phyloP scores from a whole-genome alignment of 441 rosid species.

The Cnidoscolus chayamansa region DNA sequence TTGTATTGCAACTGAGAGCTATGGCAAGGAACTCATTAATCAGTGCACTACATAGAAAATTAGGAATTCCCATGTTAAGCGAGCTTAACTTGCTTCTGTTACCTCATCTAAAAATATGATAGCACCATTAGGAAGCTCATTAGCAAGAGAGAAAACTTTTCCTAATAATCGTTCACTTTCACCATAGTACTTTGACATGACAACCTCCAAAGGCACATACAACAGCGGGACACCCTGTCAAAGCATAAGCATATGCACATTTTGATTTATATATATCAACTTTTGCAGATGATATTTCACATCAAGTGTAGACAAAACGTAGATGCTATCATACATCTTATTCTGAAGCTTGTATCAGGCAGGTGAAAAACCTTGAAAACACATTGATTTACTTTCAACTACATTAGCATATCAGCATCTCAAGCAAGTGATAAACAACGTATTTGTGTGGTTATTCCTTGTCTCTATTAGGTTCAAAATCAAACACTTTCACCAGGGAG shows the following conservation, averaged over 20 bases:
- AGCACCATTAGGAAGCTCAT: constrained; percentile 79
- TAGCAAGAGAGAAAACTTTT: constrained; percentile 81
- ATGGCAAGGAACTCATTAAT: not conserved
- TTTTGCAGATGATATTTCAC: not conserved
- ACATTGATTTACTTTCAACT: not conserved
- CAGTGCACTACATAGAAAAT: not conserved
- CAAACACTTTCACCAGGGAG: not conserved
- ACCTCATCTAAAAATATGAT: constrained; percentile 93
- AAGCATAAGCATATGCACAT: constrained; percentile 19
- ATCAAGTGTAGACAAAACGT: not conserved
- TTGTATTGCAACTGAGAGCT: not conserved
- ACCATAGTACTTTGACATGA: constrained; percentile 88
- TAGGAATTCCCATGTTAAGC: not conserved
- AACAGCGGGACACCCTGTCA: constrained; percentile 78
- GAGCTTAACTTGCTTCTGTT: constrained; percentile 22
- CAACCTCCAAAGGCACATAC: constrained; percentile 86
- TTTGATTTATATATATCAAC: not conserved
- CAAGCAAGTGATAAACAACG: constrained; percentile 8
- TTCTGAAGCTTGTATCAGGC: not conserved
- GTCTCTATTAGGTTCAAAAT: not conserved
- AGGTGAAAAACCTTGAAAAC: not conserved
- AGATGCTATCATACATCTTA: not conserved
- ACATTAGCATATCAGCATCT: constrained; percentile 1
- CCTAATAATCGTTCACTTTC: constrained; percentile 88
- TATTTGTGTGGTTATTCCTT: not conserved